Base-by-base conservation (phyloP, 768 basidiomycete genomes). In the Psilocybe tampanensis region DNA sequence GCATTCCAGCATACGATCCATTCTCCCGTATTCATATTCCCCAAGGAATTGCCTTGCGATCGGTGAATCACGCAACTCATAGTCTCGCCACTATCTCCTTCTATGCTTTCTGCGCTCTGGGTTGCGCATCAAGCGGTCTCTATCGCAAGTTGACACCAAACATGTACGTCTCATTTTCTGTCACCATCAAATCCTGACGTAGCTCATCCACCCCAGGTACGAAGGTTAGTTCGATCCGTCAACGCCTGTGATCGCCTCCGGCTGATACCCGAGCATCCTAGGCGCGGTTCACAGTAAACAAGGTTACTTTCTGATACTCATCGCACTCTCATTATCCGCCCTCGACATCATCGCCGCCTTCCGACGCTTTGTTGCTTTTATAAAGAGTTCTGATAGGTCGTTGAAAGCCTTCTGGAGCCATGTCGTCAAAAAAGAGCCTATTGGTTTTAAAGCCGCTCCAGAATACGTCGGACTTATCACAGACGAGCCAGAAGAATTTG, bases 111-210 rank as follows among this genome's bases (percentile, higher is more conserved):
- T 74, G 79, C 51, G 70, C 76, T 1, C 68, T 95, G 39, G 92
- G 92, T 4, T 83, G 88, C 68, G 77, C 84, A 13, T 72, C 87
- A 19, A 88, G 88, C 63, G 78, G 79, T 2, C 68, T 91, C 21
- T 97, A 98, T 72, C 78, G 78, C 43, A 91, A 91, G 60, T 70
- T 88, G 49, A 94, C 92, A 0, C 92, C 92, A 2, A 80, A 95
- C 71, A 86, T 94, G 89, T 95, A 71, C 66, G 88, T 74, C 41
- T 44, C 60, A 47, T 21, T 32, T 58, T 32, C 44, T 42, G 52
- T 19, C 41, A 8, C 56, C 56, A 26, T 23, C 26, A 18, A 32
- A n/a, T 49, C 33, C 26, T 34, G 44, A 19, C 48, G 51, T 54
- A 24, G 22, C 26, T 59, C 43, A 32, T 55, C 19, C 9, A 29